These are phyloP conservation scores for Mycena galopus DNA, from an alignment of 768 basidiomycete genomes.

Conservation along the genomic window DNA sequence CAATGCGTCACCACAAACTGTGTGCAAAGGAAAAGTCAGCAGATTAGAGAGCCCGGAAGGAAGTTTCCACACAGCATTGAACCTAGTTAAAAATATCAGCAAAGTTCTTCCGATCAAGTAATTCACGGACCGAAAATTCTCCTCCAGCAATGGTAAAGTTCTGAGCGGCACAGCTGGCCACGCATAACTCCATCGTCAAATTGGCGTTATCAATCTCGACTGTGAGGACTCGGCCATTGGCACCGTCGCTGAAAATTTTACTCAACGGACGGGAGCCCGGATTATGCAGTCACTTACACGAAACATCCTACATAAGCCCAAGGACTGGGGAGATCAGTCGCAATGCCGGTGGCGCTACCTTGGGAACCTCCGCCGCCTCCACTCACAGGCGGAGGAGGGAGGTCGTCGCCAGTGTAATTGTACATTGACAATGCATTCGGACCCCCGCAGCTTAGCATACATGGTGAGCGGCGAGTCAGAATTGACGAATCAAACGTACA, in stretches of 20 bases:
- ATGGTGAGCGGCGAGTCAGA: not conserved
- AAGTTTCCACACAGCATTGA: conserved; percentile 56
- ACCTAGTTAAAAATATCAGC: conserved; percentile 15
- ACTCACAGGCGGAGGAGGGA: conserved; percentile 54
- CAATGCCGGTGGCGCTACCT: conserved; percentile 58
- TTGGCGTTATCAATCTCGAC: conserved; percentile 49
- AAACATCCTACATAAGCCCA: conserved; percentile 78
- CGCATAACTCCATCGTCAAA: conserved; percentile 72
- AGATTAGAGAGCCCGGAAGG: not conserved
- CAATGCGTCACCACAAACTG: conserved; percentile 80
- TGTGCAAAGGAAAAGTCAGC: conserved; percentile 29
- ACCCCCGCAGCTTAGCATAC: conserved; percentile 67
- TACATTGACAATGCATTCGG: conserved; percentile 75
- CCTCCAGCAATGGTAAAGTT: conserved; percentile 77
- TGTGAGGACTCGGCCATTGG: conserved; percentile 68
- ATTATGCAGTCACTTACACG: conserved; percentile 58
- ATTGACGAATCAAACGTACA: conserved; percentile 36
- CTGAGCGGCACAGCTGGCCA: conserved; percentile 64
- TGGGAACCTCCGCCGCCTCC: conserved; percentile 39
- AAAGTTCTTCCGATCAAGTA: not conserved
- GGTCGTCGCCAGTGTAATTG: conserved; percentile 74
- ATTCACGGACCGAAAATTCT: conserved; percentile 70
- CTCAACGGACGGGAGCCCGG: not conserved
- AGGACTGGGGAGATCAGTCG: conserved; percentile 61
- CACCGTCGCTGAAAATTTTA: conserved; percentile 65